These are phyloP conservation scores for Dryas octopetala DNA, from an alignment of 306 rosid species.

Conservation along the genomic window DNA sequence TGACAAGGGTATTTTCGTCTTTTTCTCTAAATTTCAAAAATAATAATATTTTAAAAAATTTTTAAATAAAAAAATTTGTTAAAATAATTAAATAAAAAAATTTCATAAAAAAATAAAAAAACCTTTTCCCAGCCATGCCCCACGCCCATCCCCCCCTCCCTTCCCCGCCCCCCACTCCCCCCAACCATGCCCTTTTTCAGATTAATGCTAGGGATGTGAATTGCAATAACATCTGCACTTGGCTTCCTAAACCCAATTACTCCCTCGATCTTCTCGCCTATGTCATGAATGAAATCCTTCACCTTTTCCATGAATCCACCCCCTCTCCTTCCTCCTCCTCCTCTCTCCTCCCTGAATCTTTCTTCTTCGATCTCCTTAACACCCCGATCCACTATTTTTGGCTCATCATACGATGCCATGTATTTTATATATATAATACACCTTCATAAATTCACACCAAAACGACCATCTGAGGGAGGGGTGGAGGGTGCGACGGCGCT, in stretches of 20 bases:
- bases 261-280: conserved; percentile 92
- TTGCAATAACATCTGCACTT: conserved; percentile 66
- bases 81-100: too few species aligned
- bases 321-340: conserved; percentile 50
- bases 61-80: too few species aligned
- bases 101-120: too few species aligned
- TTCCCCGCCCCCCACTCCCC: too few species aligned
- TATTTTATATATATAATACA: neutral
- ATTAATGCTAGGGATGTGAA: conserved; percentile 66
- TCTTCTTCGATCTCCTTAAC: conserved; percentile 46
- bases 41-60: too few species aligned
- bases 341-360: conserved; percentile 53
- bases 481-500: too few species aligned
- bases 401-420: conserved; percentile 68
- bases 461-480: too few species aligned
- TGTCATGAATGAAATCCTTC: conserved; percentile 88
- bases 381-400: conserved; percentile 60
- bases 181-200: conserved; percentile 75
- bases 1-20: too few species aligned
- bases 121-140: too few species aligned
- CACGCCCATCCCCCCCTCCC: too few species aligned
- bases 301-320: conserved; percentile 82
- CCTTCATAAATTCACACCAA: neutral
- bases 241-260: conserved; percentile 92
- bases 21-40: too few species aligned